These are phyloP conservation scores for Isoetes taiwanensis DNA, from an alignment of 75 land plant species.

Conservation along the genomic window DNA sequence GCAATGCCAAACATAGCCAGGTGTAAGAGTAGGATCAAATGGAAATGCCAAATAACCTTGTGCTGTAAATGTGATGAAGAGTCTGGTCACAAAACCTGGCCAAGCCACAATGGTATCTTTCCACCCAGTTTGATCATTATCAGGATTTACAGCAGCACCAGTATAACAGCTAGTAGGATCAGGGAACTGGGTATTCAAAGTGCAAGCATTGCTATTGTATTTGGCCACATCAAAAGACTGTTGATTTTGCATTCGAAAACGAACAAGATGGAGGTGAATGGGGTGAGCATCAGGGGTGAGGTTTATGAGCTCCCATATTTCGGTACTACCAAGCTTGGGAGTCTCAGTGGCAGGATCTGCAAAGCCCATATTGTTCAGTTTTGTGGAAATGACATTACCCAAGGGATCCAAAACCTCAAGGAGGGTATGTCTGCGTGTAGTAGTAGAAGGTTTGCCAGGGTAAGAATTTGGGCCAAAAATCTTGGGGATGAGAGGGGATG, in stretches of 20 bases:
- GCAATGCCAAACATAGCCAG: constrained; percentile 86
- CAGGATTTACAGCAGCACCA: background rate
- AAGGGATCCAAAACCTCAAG: too few species aligned
- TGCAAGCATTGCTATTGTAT: background rate
- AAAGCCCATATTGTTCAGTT: too few species aligned
- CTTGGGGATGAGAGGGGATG: too few species aligned
- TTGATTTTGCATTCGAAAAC: background rate
- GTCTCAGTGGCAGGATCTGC: too few species aligned
- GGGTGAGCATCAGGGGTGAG: too few species aligned
- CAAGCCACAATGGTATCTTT: constrained; percentile 5
- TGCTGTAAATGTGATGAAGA: background rate
- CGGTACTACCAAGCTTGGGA: too few species aligned
- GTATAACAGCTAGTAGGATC: constrained; percentile 16
- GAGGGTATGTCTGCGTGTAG: too few species aligned
- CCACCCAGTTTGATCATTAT: constrained; percentile 2
- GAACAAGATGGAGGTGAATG: too few species aligned
- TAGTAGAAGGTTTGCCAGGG: too few species aligned
- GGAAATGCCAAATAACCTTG: constrained; percentile 13
- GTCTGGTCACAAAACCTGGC: constrained; percentile 20
- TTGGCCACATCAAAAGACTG: constrained; percentile 2
- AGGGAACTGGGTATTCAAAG: constrained; percentile 5
- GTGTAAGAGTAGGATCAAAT: constrained; percentile 50
- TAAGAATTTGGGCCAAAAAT: too few species aligned
- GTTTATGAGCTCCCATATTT: too few species aligned
- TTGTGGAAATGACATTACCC: too few species aligned